Conservation (phyloP, 1,284 basidiomycete species). For the Laetiporus sulphureus region DNA sequence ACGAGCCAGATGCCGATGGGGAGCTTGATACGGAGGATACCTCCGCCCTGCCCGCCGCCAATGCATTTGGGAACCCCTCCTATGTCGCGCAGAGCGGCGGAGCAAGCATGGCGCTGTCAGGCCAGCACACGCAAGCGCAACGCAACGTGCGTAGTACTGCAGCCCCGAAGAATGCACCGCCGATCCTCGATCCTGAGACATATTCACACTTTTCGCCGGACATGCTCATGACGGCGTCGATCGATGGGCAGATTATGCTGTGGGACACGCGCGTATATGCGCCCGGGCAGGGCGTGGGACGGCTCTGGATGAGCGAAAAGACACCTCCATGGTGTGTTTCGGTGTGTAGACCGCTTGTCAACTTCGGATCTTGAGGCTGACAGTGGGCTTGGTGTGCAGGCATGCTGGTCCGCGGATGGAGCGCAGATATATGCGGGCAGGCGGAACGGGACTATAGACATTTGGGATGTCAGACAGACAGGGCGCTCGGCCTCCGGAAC, state of each 20-base stretch:
- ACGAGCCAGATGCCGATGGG: constrained; percentile 57
- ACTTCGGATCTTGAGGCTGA: constrained; percentile 1
- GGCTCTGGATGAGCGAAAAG: constrained; percentile 82
- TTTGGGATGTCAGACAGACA: constrained; percentile 86
- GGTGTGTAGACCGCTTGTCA: constrained; percentile 36
- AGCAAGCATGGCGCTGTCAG: not conserved
- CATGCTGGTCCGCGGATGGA: constrained; percentile 91
- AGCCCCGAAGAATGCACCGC: constrained; percentile 64
- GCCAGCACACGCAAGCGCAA: constrained; percentile 6
- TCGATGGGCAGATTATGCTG: constrained; percentile 89
- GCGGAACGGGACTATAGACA: constrained; percentile 86
- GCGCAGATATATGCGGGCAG: constrained; percentile 88
- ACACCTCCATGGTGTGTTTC: constrained; percentile 96
- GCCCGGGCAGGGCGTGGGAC: constrained; percentile 67
- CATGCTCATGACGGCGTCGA: constrained; percentile 81
- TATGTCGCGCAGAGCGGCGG: not conserved
- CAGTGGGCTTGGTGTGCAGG: constrained; percentile 39
- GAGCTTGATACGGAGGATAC: constrained; percentile 31
- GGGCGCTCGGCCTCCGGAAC: constrained; percentile 44
- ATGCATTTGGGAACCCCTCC: not conserved
- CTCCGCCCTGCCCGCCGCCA: not conserved
- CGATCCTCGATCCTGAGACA: constrained; percentile 53
- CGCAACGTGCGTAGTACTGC: constrained; percentile 14
- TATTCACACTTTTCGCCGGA: constrained; percentile 75
- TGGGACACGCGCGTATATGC: constrained; percentile 81